Evolutionary conservation across 1,139 yeast species (phyloP), one percentile per base, ranked within the genome.

Genomic region (Candida neerlandica): DNA sequence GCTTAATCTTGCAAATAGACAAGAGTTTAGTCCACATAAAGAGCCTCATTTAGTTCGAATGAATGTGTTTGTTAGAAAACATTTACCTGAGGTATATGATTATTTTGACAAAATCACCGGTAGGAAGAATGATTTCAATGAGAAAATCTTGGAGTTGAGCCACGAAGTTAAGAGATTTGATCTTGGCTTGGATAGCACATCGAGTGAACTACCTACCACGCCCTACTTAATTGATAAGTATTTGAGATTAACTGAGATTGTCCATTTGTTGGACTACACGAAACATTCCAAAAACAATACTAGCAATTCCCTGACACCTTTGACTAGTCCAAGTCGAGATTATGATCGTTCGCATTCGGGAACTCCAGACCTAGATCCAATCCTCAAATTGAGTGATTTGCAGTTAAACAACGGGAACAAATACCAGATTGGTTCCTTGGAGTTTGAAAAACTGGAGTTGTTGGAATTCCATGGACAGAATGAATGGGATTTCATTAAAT

Each of bases 1-100:
- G 41, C 80, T 91, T 64, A 88, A 89, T 43, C 78, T 92, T 55
- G 91, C 97, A 1, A 92, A 88, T 57, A 70, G 96, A 44, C 84
- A 85, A 37, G 70, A 71, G 45, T 90, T 94, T 65, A 90, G 73
- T 29, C 86, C 63, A 55, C 89, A 80, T 47, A 92, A 91, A 62
- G 98, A 92, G 61, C 90, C 95, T 0, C 90, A 86, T 73, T 74
- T 94, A 70, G 75, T 81, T 27, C 75, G 73, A 32, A 78, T 92
- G 82, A 92, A 92, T 64, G 64, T 61, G 3, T 91, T 92, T 58
- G 75, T 92, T 43, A 73, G 75, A 2, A 71, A 70, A 16, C 86
- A 87, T 59, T 77, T 77, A 50, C 67, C 61, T 0, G 90, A 89
- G 56, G 70, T 92, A 12, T 62, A 73, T 29, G 84, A 81, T 35